Conservation (phyloP, 257 asterid species). For the Solanum commersonii region DNA sequence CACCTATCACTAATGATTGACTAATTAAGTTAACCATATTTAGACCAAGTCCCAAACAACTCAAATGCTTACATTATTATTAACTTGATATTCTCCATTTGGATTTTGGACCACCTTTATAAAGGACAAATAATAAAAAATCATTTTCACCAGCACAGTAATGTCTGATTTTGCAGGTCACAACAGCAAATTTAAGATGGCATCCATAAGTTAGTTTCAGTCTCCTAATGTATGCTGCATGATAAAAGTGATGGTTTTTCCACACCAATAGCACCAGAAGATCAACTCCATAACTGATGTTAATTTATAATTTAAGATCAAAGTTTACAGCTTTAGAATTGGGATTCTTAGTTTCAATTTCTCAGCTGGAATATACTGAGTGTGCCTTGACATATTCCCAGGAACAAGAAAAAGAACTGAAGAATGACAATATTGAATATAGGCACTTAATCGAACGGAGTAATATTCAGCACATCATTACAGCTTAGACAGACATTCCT, state of each 20-base stretch:
- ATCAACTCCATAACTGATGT: background rate
- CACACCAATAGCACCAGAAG: background rate
- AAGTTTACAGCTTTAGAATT: background rate
- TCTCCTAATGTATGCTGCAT: background rate
- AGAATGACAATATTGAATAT: background rate
- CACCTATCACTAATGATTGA: background rate
- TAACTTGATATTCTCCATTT: background rate
- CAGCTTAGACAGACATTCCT: background rate
- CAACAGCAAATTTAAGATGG: background rate
- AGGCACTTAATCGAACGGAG: background rate
- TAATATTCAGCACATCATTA: background rate
- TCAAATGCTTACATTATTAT: background rate
- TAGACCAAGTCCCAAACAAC: background rate
- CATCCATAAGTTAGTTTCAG: background rate
- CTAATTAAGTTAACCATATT: background rate
- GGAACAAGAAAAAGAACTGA: background rate
- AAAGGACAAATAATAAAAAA: background rate
- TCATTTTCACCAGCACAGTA: background rate
- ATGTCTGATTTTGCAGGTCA: background rate
- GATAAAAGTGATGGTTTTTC: background rate
- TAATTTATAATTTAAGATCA: background rate
- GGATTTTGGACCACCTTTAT: background rate
- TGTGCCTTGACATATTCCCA: background rate
- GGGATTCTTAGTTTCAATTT: background rate
- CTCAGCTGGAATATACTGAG: background rate